These are phyloP conservation scores for Bacidia rubella DNA, from an alignment of 495 filamentous ascomycete species.

Conservation along the genomic window DNA sequence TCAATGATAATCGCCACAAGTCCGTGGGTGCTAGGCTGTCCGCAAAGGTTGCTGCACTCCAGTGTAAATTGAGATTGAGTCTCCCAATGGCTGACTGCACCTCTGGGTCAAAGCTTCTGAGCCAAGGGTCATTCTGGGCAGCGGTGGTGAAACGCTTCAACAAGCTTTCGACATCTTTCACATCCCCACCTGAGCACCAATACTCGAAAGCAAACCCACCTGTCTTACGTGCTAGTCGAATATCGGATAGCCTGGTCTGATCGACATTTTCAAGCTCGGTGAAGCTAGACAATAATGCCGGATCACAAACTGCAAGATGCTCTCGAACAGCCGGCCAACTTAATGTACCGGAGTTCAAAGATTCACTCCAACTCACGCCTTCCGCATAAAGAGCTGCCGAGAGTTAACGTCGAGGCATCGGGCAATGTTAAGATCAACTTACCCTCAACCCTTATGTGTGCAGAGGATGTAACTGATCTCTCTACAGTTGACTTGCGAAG, in stretches of 20 bases:
- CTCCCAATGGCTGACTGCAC: background rate
- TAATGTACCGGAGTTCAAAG: slow-evolving; percentile 11
- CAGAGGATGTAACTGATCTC: background rate
- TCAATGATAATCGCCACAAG: slow-evolving; percentile 11
- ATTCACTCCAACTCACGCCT: slow-evolving; percentile 15
- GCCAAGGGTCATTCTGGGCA: slow-evolving; percentile 4
- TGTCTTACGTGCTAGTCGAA: slow-evolving; percentile 16
- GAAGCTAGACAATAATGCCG: slow-evolving; percentile 8
- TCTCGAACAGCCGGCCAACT: slow-evolving; percentile 17
- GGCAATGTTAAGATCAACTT: background rate
- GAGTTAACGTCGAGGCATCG: background rate
- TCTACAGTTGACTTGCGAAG: slow-evolving; percentile 10
- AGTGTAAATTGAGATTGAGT: background rate
- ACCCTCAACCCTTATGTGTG: background rate
- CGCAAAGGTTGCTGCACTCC: background rate
- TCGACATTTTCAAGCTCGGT: slow-evolving; percentile 9
- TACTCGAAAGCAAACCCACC: slow-evolving; percentile 20
- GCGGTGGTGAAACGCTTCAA: slow-evolving; percentile 11
- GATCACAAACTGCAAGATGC: slow-evolving; percentile 10
- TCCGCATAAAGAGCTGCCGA: slow-evolving; percentile 11
- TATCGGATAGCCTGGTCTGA: slow-evolving; percentile 12
- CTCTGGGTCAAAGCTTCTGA: background rate
- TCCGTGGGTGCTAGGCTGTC: background rate
- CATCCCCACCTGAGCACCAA: slow-evolving; percentile 19
- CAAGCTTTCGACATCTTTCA: slow-evolving; percentile 15